phyloP scores from a whole-genome alignment of 768 basidiomycete species.

The Cystofilobasidium capitatum region DNA sequence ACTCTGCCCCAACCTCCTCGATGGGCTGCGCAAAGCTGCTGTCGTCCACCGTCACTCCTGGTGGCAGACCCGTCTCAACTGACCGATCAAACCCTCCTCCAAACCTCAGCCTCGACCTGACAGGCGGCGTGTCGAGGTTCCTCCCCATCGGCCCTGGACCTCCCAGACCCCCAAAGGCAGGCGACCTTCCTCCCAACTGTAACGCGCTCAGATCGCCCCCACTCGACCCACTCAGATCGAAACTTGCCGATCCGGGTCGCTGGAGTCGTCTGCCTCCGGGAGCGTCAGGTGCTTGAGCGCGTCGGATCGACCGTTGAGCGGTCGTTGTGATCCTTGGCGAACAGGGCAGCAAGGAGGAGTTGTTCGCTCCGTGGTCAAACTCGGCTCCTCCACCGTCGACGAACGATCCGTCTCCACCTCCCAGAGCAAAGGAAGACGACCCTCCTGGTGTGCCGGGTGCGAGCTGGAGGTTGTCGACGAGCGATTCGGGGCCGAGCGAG shows the following conservation, averaged over 20 bases:
- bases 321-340: slow-evolving; percentile 14
- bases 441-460: slow-evolving; percentile 7
- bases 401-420: not conserved
- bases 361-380: slow-evolving; percentile 20
- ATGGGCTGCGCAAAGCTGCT: not conserved
- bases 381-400: not conserved
- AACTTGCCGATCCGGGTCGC: not conserved
- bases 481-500: slow-evolving; percentile 20
- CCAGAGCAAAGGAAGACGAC: not conserved
- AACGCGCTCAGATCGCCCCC: not conserved
- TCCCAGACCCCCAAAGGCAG: not conserved
- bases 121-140: not conserved
- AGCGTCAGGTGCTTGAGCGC: slow-evolving; percentile 5
- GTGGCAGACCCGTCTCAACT: too few species aligned
- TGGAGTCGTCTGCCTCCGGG: not conserved
- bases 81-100: not conserved
- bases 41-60: too few species aligned
- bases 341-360: slow-evolving; percentile 24
- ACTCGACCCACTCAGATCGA: not conserved
- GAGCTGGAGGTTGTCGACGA: slow-evolving; percentile 18
- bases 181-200: not conserved
- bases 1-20: too few species aligned
- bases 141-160: too few species aligned
- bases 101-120: not conserved
- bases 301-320: not conserved